phyloP scores from a whole-genome alignment of 192 early-diverging fungal genomes.

The Pecoramyces ruminantium region DNA sequence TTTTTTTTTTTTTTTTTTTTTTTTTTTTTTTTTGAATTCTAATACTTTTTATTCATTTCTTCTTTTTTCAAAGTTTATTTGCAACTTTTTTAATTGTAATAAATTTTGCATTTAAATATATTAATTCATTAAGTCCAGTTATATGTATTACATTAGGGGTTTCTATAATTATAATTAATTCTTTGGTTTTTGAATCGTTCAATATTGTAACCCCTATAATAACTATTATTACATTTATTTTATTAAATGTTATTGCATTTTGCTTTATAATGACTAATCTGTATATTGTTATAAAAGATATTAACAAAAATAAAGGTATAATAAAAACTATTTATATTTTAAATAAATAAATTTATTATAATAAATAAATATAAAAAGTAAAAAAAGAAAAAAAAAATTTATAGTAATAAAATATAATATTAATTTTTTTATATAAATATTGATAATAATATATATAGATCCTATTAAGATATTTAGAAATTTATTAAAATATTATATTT shows the following conservation, averaged over 20 bases:
- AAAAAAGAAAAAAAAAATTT: too few species aligned
- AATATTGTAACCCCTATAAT: background rate
- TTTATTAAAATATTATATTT: background rate
- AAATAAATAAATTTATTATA: too few species aligned
- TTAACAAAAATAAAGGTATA: background rate
- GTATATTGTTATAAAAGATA: background rate
- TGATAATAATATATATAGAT: background rate
- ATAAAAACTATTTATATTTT: background rate
- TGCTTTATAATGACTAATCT: background rate
- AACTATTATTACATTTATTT: background rate
- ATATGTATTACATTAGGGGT: background rate
- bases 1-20: too few species aligned
- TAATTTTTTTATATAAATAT: too few species aligned
- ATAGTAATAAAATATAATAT: background rate
- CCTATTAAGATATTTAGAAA: background rate
- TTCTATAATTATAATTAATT: background rate
- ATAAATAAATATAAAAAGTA: too few species aligned
- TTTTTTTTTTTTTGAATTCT: too few species aligned
- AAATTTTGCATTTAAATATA: background rate
- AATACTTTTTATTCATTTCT: too few species aligned
- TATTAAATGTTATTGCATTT: background rate
- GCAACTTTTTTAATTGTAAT: background rate
- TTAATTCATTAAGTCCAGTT: background rate
- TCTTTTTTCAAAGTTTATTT: background rate
- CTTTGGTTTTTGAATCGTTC: background rate